Conservation (phyloP, 2,329 filamentous ascomycete species). For the Trichoderma arundinaceum region DNA sequence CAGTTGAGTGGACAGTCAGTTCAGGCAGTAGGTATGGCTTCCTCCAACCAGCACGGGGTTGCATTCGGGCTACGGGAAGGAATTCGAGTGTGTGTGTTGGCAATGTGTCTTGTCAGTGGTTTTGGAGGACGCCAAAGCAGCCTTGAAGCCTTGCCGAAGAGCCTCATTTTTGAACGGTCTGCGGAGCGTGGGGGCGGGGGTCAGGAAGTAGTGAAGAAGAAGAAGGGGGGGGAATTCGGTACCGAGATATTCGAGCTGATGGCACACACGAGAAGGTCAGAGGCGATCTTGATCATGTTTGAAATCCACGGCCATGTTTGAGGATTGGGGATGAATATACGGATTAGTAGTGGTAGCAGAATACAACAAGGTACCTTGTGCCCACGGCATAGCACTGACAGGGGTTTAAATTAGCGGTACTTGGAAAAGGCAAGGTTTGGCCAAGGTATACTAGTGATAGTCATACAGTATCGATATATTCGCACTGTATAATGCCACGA, state of each 20-base stretch:
- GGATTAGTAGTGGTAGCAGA: too few species aligned
- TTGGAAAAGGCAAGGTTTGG: too few species aligned
- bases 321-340: too few species aligned
- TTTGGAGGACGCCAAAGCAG: background rate
- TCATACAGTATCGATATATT: too few species aligned
- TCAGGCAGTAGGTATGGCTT: background rate
- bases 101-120: background rate
- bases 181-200: background rate
- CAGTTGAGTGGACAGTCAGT: background rate
- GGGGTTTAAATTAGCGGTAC: too few species aligned
- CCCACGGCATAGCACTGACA: too few species aligned
- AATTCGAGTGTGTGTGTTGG: background rate
- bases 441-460: too few species aligned
- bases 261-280: background rate
- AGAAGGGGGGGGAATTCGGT: background rate
- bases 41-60: background rate
- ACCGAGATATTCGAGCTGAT: background rate
- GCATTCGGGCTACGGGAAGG: background rate
- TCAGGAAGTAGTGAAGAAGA: background rate
- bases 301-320: too few species aligned
- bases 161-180: slow-evolving; percentile 2
- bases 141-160: slow-evolving; percentile 14
- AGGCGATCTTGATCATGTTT: background rate
- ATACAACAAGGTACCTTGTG: too few species aligned
- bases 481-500: too few species aligned